Evolutionary conservation across 441 rosid species (phyloP).

Genomic region (Mallotus repandus): DNA sequence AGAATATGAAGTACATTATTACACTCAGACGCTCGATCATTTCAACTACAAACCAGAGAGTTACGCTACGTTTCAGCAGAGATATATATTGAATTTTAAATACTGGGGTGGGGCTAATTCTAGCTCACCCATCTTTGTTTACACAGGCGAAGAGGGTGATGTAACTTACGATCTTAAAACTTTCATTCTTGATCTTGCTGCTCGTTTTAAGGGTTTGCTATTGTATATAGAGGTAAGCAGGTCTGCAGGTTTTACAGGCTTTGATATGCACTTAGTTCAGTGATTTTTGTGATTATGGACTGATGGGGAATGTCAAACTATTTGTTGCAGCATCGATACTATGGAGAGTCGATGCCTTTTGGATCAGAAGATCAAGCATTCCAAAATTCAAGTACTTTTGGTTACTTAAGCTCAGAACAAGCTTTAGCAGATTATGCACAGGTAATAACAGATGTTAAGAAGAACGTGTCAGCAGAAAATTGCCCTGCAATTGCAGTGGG

Average conservation of each 20-base stretch:
- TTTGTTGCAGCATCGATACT: constrained; percentile 39
- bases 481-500: constrained; percentile 34
- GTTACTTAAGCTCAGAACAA: constrained; percentile 33
- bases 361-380: constrained; percentile 31
- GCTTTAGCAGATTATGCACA: constrained; percentile 46
- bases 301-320: background rate
- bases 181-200: constrained; percentile 30
- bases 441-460: no score
- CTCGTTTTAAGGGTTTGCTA: constrained; percentile 32
- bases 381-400: constrained; percentile 27
- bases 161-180: background rate
- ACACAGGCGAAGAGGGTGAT: constrained; percentile 28
- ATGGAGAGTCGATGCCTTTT: constrained; percentile 43
- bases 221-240: background rate
- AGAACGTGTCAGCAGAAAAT: constrained; percentile 23
- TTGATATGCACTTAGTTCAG: background rate
- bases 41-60: constrained; percentile 44
- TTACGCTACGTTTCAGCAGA: constrained; percentile 38
- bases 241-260: background rate
- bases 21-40: constrained; percentile 42
- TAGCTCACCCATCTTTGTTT: constrained; percentile 39
- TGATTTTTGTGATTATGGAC: background rate
- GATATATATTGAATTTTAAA: constrained; percentile 35
- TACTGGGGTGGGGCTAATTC: constrained; percentile 42
- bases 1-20: constrained; percentile 24